phyloP scores from a whole-genome alignment of 176 grass and related monocot species.

The Echinochloa phyllopogon region DNA sequence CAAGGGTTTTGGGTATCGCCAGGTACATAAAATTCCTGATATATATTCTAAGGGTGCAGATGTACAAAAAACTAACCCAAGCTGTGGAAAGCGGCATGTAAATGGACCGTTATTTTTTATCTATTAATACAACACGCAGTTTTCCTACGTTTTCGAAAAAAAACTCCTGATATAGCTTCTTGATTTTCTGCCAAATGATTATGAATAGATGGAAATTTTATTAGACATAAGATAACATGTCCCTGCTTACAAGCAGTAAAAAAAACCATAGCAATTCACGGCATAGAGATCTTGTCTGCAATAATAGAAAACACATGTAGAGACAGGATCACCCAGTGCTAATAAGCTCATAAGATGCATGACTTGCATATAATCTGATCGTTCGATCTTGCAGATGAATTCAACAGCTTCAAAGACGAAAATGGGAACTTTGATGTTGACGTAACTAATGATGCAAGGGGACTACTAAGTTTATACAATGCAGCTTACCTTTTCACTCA shows the following conservation, averaged over 20 bases:
- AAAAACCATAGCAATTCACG: not conserved
- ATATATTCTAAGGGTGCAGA: not conserved
- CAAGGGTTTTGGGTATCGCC: constrained; percentile 45
- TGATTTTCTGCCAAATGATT: not conserved
- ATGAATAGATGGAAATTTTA: not conserved
- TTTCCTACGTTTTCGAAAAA: not conserved
- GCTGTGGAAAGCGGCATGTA: too few species aligned
- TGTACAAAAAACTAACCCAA: not conserved
- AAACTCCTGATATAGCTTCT: not conserved
- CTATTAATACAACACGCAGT: too few species aligned
- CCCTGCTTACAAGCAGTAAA: not conserved
- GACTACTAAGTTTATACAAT: constrained; percentile 47
- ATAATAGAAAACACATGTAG: not conserved
- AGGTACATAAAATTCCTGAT: constrained; percentile 30
- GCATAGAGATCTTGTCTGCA: not conserved
- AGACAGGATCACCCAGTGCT: not conserved
- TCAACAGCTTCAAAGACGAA: constrained; percentile 35
- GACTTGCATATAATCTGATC: not conserved
- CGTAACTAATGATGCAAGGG: constrained; percentile 34
- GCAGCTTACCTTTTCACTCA: constrained; percentile 37
- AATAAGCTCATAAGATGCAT: not conserved
- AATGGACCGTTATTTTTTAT: too few species aligned
- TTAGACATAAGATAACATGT: not conserved
- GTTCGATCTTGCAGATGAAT: constrained; percentile 33
- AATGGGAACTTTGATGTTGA: not conserved